Percentiles rank a stretch among this genome's conserved stretches.
phyloP scores from a whole-genome alignment of 1,139 yeast genomes.

The Protomyces lactucae-debilis region DNA sequence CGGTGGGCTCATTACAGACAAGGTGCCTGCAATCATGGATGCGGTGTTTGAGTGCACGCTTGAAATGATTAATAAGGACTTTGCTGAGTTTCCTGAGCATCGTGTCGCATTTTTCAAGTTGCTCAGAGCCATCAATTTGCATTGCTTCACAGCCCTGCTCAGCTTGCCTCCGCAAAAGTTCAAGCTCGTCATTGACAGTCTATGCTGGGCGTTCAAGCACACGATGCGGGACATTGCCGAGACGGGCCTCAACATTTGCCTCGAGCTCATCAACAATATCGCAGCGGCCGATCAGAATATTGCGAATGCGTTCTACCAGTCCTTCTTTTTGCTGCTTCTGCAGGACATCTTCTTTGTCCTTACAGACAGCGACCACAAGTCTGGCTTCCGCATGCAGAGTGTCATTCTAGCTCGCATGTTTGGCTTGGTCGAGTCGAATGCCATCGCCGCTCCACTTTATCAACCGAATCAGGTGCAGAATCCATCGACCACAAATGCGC shows the following conservation, averaged over 20 bases:
- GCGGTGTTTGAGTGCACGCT: conserved; percentile 91
- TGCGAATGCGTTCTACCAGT: conserved; percentile 80
- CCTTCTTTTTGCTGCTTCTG: conserved; percentile 80
- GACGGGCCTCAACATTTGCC: conserved; percentile 56
- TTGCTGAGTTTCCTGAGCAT: conserved; percentile 96
- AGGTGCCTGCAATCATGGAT: conserved; percentile 79
- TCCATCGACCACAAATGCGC: conserved; percentile 79
- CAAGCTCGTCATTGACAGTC: conserved; percentile 85
- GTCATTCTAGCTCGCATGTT: conserved; percentile 78
- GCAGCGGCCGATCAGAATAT: conserved; percentile 67
- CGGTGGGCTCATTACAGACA: conserved; percentile 77
- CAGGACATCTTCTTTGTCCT: conserved; percentile 89
- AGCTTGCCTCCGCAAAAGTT: conserved; percentile 90
- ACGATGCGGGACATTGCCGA: conserved; percentile 55
- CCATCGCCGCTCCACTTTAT: conserved; percentile 73
- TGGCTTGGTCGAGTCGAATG: conserved; percentile 72
- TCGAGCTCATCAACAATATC: conserved; percentile 77
- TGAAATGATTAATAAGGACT: conserved; percentile 91
- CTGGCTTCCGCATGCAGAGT: conserved; percentile 87
- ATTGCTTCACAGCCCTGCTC: conserved; percentile 78
- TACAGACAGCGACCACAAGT: conserved; percentile 95
- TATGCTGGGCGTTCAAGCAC: conserved; percentile 97
- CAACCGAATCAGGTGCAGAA: conserved; percentile 59
- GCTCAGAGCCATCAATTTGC: conserved; percentile 76
- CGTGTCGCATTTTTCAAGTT: conserved; percentile 92